phyloP scores from a whole-genome alignment of 2,329 filamentous ascomycete genomes.

The Monosporascus sp. region DNA sequence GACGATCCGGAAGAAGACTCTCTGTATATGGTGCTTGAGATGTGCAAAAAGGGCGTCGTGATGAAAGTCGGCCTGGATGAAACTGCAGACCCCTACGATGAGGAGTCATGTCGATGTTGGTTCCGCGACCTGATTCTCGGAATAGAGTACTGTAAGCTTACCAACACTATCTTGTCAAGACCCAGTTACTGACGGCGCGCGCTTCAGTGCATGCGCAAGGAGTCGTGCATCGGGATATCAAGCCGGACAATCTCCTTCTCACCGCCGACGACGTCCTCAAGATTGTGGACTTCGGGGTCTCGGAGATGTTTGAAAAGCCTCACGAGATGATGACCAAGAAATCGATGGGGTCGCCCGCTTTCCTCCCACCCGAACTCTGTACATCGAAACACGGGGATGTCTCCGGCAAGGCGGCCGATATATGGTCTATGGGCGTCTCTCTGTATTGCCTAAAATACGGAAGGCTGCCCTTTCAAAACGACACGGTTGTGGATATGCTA shows the following conservation, averaged over 20 bases:
- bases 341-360: constrained; percentile 89
- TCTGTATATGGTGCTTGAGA: constrained; percentile 96
- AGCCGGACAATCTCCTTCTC: constrained; percentile 90
- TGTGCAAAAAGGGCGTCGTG: constrained; percentile 96
- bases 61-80: constrained; percentile 94
- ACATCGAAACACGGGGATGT: constrained; percentile 80
- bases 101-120: constrained; percentile 81
- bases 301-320: constrained; percentile 90
- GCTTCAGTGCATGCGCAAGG: constrained; percentile 79
- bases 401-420: constrained; percentile 83
- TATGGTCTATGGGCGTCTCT: constrained; percentile 98
- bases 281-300: constrained; percentile 97
- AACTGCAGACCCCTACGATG: constrained; percentile 72
- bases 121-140: constrained; percentile 92
- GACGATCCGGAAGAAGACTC: constrained; percentile 96
- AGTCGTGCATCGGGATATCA: constrained; percentile 94
- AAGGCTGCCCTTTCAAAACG: constrained; percentile 76
- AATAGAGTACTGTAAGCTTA: constrained; percentile 76
- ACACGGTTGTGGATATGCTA: constrained; percentile 79
- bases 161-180: neutral
- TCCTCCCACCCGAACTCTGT: constrained; percentile 89
- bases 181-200: no score
- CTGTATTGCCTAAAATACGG: constrained; percentile 91
- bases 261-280: constrained; percentile 92
- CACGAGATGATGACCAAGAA: constrained; percentile 87